Base-by-base conservation (phyloP, 768 basidiomycete species). In the Boletus sp. region DNA sequence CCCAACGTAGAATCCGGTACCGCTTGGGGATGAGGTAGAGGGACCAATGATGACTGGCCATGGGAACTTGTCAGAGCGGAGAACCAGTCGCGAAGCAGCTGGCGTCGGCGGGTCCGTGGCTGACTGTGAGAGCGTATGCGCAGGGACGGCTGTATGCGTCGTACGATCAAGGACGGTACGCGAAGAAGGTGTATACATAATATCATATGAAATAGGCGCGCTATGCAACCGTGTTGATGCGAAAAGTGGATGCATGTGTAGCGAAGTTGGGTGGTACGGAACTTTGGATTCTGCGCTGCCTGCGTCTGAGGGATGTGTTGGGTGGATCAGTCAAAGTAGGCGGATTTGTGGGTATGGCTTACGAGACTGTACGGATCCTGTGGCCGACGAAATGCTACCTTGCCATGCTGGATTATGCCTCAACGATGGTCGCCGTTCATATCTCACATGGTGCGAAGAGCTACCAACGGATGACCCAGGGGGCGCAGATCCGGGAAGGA, bases 221-320 rank as follows among this genome's bases (percentile, higher is more conserved):
- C 75, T 78, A 57, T 83, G 81, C 17, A 80, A 72, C 41, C 79
- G 78, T 29, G 80, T 81, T 50, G 78, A 76, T 3, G 85, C 83
- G 48, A 87, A 77, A 0, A 87, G 71, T 5, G 86, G 86, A 63
- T 87, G 86, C 80, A 87, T 83, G 64, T 83, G 79, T 28, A 83
- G 65, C 40, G 77, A 53, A 62, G 77, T 63, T 61, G 72, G 65
- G 24, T 56, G 56, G 33, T 63, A 64, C 3, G 58, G 62, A 15
- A 59, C 58, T 54, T 66, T 58, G 24, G 18, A 56, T 33, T 72
- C 73, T 50, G 60, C 47, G 44, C 66, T 67, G 50, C 67, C 68
- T 29, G 58, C 42, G 40, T 56, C 67, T 69, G 42, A 5, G 35
- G 28, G 24, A 18, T 36, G 48, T 15, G 10, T 51, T 18, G 1